Percentiles rank a stretch among this genome's conserved stretches.
phyloP scores from a whole-genome alignment of 345 rosid species.

The Salix suchowensis region DNA sequence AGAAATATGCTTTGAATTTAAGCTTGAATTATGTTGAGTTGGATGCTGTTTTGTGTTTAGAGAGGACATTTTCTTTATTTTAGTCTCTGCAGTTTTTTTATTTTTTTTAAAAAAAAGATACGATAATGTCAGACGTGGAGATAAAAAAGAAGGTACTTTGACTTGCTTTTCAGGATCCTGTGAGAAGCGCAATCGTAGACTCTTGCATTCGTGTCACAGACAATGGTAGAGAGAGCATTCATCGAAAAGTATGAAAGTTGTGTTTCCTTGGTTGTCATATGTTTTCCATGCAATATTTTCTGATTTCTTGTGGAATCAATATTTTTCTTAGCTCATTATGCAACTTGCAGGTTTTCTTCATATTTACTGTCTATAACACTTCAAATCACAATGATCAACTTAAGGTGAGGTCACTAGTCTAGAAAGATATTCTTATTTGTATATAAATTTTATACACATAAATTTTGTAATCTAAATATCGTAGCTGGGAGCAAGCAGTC shows the following conservation, averaged over 20 bases:
- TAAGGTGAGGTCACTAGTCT: slow-evolving; percentile 57
- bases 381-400: slow-evolving; percentile 89
- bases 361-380: slow-evolving; percentile 78
- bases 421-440: slow-evolving; percentile 5
- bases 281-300: slow-evolving; percentile 7
- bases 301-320: not conserved
- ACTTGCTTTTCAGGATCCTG: slow-evolving; percentile 47
- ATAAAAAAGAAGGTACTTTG: not conserved
- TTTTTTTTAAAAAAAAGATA: not conserved
- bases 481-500: slow-evolving; percentile 90
- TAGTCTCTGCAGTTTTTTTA: not conserved
- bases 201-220: slow-evolving; percentile 85
- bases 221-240: slow-evolving; percentile 90
- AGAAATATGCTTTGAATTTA: too few relatives aligned
- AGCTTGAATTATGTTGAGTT: too few relatives aligned
- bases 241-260: slow-evolving; percentile 63
- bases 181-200: slow-evolving; percentile 77
- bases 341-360: slow-evolving; percentile 70
- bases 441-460: slow-evolving; percentile 17
- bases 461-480: slow-evolving; percentile 23
- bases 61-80: too few relatives aligned
- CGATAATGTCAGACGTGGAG: not conserved
- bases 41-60: too few relatives aligned
- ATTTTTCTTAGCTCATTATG: slow-evolving; percentile 5
- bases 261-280: not conserved